These are phyloP conservation scores for Cladosporium austrohemisphaericum DNA, from an alignment of 2,329 filamentous ascomycete genomes.

Conservation along the genomic window DNA sequence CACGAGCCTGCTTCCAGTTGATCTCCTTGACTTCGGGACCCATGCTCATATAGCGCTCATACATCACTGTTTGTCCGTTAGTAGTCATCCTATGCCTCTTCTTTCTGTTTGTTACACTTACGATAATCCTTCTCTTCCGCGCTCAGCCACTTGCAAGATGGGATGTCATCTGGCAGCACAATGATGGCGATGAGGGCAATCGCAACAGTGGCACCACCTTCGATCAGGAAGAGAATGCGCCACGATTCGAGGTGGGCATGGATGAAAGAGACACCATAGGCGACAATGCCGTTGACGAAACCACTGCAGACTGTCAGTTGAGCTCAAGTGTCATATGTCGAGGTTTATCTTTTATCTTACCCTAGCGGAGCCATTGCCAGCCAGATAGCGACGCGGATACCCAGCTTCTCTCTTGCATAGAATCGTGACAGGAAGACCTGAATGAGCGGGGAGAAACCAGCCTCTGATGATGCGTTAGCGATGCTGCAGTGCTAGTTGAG, in stretches of 20 bases:
- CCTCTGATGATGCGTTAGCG: slow-evolving; percentile 13
- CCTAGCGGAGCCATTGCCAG: slow-evolving; percentile 18
- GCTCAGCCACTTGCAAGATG: slow-evolving; percentile 62
- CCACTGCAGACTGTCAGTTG: slow-evolving; percentile 11
- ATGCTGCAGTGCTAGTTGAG: background rate
- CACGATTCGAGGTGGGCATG: slow-evolving; percentile 37
- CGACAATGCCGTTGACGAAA: slow-evolving; percentile 16
- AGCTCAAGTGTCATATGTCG: background rate
- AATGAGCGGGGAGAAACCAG: slow-evolving; percentile 17
- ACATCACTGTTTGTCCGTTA: slow-evolving; percentile 16
- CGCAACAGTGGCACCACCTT: slow-evolving; percentile 56
- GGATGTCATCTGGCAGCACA: slow-evolving; percentile 64
- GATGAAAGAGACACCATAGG: slow-evolving; percentile 17
- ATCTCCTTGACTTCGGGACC: slow-evolving; percentile 16
- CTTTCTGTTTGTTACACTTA: background rate
- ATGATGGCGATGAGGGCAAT: slow-evolving; percentile 60
- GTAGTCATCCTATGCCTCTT: background rate
- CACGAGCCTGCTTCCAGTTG: slow-evolving; percentile 18
- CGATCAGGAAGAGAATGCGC: slow-evolving; percentile 64
- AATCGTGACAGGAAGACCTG: slow-evolving; percentile 17
- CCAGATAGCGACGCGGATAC: slow-evolving; percentile 16
- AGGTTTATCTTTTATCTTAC: slow-evolving; percentile 3
- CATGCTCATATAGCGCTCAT: slow-evolving; percentile 18
- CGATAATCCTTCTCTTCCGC: slow-evolving; percentile 57
- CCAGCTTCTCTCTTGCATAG: slow-evolving; percentile 17